Conservation (phyloP, 75 land plant species). For the Gnetum montanum region DNA sequence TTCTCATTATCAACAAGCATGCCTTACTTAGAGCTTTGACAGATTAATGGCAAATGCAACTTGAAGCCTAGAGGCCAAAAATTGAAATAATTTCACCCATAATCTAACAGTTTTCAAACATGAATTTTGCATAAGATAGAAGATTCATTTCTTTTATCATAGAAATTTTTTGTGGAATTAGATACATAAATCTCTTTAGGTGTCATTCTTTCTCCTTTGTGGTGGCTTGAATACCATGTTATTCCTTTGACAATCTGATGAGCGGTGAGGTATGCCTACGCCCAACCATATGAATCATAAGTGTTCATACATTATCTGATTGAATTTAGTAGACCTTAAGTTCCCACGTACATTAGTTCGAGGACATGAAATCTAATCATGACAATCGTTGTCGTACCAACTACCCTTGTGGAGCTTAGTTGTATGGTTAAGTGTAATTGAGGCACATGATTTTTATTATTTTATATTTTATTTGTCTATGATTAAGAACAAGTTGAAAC, state of each 20-base stretch:
- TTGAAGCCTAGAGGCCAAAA: slow-evolving; percentile 75
- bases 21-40: slow-evolving; percentile 72
- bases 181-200: not conserved
- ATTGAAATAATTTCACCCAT: slow-evolving; percentile 93
- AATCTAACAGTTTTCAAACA: slow-evolving; percentile 79
- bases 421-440: too few relatives aligned
- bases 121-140: slow-evolving; percentile 80
- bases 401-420: too few relatives aligned
- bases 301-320: too few relatives aligned
- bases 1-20: slow-evolving; percentile 71
- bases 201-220: slow-evolving; percentile 2
- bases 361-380: too few relatives aligned
- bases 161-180: slow-evolving; percentile 1
- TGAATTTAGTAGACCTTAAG: too few relatives aligned
- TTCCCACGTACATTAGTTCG: too few relatives aligned
- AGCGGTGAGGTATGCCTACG: too few relatives aligned
- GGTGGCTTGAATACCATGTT: slow-evolving; percentile 1
- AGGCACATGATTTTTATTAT: too few relatives aligned
- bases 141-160: slow-evolving; percentile 8
- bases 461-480: too few relatives aligned
- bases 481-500: too few relatives aligned
- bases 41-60: slow-evolving; percentile 90
- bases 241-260: not conserved
- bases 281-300: too few relatives aligned
- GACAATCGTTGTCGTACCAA: too few relatives aligned